Evolutionary conservation across 257 asterid species (phyloP).

Genomic region (Ilex asprella): DNA sequence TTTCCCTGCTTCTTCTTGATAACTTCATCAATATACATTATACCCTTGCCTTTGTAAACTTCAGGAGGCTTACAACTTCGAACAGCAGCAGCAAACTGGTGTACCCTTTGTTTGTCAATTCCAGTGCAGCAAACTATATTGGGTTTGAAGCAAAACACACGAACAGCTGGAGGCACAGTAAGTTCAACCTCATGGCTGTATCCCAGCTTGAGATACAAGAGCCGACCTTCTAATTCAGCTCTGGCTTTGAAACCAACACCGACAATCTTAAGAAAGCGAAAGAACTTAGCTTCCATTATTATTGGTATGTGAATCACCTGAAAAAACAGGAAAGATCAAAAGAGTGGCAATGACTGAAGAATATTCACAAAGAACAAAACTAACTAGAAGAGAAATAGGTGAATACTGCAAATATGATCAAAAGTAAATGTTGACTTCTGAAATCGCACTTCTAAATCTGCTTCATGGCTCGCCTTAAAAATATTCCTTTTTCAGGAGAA

Average conservation of each 20-base stretch:
- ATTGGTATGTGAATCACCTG: neutral
- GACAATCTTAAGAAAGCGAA: constrained; percentile 57
- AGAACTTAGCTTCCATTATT: constrained; percentile 54
- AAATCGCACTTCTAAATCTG: too few species aligned
- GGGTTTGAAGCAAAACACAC: constrained; percentile 59
- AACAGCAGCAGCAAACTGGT: constrained; percentile 60
- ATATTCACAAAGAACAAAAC: neutral
- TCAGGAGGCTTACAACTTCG: constrained; percentile 69
- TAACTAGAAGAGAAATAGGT: neutral
- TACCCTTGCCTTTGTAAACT: constrained; percentile 64
- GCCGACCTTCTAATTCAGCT: constrained; percentile 74
- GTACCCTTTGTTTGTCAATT: constrained; percentile 60
- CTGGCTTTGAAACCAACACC: constrained; percentile 85
- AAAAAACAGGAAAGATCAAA: neutral
- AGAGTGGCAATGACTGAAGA: neutral
- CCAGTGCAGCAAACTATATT: constrained; percentile 60
- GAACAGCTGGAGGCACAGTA: constrained; percentile 56
- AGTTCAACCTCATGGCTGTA: constrained; percentile 71
- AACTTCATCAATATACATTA: constrained; percentile 68
- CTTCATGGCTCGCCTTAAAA: too few species aligned
- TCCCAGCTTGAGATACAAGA: constrained; percentile 59
- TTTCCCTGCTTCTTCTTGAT: constrained; percentile 68
- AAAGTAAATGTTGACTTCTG: too few species aligned
- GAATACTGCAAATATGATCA: neutral
- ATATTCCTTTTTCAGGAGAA: too few species aligned